phyloP scores from a whole-genome alignment of 2,329 filamentous ascomycete genomes.

The Lachnellula willkommii region DNA sequence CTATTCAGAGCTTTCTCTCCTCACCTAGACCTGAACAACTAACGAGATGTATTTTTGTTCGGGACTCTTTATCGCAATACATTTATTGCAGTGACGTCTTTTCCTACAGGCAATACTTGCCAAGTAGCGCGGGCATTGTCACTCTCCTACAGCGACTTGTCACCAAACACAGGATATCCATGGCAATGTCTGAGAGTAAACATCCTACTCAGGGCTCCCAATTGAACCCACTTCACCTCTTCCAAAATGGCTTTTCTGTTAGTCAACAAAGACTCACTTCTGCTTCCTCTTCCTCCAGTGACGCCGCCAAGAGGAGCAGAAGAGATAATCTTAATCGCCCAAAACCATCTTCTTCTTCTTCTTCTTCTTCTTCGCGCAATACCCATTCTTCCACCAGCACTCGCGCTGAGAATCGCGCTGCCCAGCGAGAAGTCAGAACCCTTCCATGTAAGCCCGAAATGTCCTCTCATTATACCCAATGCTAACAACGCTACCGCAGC shows the following conservation, averaged over 20 bases:
- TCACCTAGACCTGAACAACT: not conserved
- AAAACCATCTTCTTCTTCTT: slow-evolving; percentile 14
- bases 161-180: slow-evolving; percentile 5
- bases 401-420: slow-evolving; percentile 15
- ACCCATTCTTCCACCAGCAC: slow-evolving; percentile 25
- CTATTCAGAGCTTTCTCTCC: not conserved
- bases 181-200: slow-evolving; percentile 11
- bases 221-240: slow-evolving; percentile 22
- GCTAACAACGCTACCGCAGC: slow-evolving; percentile 22
- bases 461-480: not conserved
- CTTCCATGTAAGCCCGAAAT: slow-evolving; percentile 26
- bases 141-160: not conserved
- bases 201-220: slow-evolving; percentile 12
- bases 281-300: slow-evolving; percentile 23
- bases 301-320: slow-evolving; percentile 21
- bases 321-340: slow-evolving; percentile 16
- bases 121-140: not conserved
- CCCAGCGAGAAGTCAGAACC: slow-evolving; percentile 25
- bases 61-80: slow-evolving; percentile 2
- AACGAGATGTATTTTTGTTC: not conserved
- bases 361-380: slow-evolving; percentile 25
- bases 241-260: slow-evolving; percentile 19
- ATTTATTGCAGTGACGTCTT: not conserved
- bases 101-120: not conserved
- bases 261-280: slow-evolving; percentile 14